Base-by-base conservation (phyloP, 1,284 basidiomycete species). In the Cryptococcus sp. region DNA sequence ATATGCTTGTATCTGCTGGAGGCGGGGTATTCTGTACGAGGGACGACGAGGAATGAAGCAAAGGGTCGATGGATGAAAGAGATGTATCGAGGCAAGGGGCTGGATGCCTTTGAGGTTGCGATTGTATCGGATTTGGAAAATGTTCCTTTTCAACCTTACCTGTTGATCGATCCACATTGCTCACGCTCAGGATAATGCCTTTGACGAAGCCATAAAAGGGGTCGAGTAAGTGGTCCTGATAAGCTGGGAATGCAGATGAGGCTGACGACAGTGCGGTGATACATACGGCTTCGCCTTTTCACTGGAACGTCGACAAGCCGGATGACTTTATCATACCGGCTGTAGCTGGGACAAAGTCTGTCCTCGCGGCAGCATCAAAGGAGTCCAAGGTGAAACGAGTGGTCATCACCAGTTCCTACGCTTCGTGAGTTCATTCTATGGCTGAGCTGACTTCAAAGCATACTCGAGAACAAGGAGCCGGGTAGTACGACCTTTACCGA, bases 51-150 rank as follows among this genome's bases (percentile, higher is more conserved):
- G 12, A 66, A 61, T 22, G 52, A 51, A 1, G 65, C 63, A 18
- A 77, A 77, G 60, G 73, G 74, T 4, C 57, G 71, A 3, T 74
- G 72, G 56, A 61, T 73, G 36, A 57, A 65, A 46, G 46, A 72
- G 3, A 60, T 73, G 47, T 73, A 51, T 40, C 24, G 22, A 9
- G 37, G 23, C 3, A n/a, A 48, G 22, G 57, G 57, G 9, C 50
- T 48, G 12, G 74, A 77, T 53, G 75, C 74, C 59, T 71, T 78
- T 52, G 76, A 78, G 52, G 55, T 75, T 56, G 75, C 74, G 38
- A 65, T 79, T 18, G 78, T 79, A 5, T 67, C 75, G 12, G 80
- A 81, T 56, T 76, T 81, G 52, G 75, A 75, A 31, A 74, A 75
- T 70, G 76, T 76, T 49, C 9, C 2, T 19, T 22, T 32, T 38